These are phyloP conservation scores for Firmiana major DNA, from an alignment of 345 rosid genomes.

Conservation along the genomic window DNA sequence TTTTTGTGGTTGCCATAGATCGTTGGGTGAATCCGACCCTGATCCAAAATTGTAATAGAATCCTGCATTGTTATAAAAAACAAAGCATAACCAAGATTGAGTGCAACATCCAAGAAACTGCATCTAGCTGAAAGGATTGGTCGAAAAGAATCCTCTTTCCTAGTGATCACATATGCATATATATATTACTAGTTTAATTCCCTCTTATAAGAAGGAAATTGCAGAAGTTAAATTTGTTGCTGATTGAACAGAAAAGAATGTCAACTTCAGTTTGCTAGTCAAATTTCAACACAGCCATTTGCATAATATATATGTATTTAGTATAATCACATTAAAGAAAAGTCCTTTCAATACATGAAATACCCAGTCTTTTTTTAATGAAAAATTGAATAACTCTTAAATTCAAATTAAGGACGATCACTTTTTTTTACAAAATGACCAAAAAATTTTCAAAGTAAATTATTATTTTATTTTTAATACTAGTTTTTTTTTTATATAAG, in stretches of 20 bases:
- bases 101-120: not conserved
- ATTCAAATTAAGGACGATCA: no score
- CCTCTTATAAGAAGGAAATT: not conserved
- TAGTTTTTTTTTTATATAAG: no score
- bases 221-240: not conserved
- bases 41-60: not conserved
- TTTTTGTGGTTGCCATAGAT: slow-evolving; percentile 40
- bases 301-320: not conserved
- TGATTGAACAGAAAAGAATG: not conserved
- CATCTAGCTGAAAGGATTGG: not conserved
- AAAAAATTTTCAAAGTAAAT: no score
- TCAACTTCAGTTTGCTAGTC: not conserved
- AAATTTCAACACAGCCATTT: not conserved
- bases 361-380: no score
- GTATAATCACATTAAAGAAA: not conserved
- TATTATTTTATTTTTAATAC: no score
- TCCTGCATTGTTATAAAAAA: not conserved
- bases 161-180: not conserved
- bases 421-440: no score
- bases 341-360: not conserved
- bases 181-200: not conserved
- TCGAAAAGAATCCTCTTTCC: not conserved
- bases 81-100: not conserved
- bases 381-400: no score
- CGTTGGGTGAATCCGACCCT: slow-evolving; percentile 1